These are phyloP conservation scores for Aaosphaeria arxii DNA, from an alignment of 2,329 filamentous ascomycete genomes.

Conservation along the genomic window DNA sequence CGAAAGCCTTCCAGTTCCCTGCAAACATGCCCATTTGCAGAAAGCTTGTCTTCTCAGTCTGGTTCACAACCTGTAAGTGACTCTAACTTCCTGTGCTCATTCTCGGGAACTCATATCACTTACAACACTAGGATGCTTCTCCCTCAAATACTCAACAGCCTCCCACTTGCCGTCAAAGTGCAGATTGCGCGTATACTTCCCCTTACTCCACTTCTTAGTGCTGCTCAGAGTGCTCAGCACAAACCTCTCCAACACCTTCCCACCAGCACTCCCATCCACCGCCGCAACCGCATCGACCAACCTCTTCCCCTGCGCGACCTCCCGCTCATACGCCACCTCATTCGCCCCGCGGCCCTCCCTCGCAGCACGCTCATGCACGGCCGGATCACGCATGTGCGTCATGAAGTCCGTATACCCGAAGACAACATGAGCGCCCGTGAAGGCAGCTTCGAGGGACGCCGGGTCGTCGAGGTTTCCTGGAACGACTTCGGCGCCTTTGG, in stretches of 20 bases:
- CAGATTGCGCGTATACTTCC: conserved; percentile 30
- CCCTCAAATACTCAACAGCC: conserved; percentile 38
- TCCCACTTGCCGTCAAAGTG: conserved; percentile 45
- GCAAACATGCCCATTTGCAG: conserved; percentile 22
- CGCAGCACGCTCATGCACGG: conserved; percentile 12
- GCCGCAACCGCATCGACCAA: conserved; percentile 38
- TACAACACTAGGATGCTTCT: conserved; percentile 8
- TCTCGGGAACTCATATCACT: neutral
- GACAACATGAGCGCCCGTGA: conserved; percentile 21
- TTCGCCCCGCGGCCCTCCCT: conserved; percentile 21
- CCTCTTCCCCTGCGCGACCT: conserved; percentile 39
- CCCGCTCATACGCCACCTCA: conserved; percentile 33
- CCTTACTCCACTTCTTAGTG: conserved; percentile 24
- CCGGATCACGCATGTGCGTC: conserved; percentile 15
- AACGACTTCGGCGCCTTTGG: conserved; percentile 16
- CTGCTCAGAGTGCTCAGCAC: conserved; percentile 44
- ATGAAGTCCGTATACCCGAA: conserved; percentile 44
- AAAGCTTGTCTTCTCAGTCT: conserved; percentile 24
- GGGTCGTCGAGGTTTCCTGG: conserved; percentile 12
- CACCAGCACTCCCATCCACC: conserved; percentile 12
- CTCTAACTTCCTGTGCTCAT: neutral
- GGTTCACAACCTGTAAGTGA: conserved; percentile 9
- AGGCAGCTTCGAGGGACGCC: conserved; percentile 10
- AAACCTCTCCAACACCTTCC: conserved; percentile 39
- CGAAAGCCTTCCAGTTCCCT: conserved; percentile 17